Evolutionary conservation across 2,329 filamentous ascomycete species (phyloP).

Genomic region (Endocalyx cinctus): DNA sequence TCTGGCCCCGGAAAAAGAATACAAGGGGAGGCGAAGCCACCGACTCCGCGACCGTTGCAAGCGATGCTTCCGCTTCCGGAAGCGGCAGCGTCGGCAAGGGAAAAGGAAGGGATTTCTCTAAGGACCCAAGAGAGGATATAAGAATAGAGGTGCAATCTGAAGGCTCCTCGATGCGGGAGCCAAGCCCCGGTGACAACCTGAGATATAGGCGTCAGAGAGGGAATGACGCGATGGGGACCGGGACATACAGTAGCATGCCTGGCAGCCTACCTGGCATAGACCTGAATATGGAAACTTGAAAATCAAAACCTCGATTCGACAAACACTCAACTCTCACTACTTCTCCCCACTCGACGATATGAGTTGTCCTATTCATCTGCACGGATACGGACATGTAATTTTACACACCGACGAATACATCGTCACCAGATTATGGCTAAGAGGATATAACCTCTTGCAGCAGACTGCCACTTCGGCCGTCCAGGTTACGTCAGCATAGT

Average conservation of each 20-base stretch:
- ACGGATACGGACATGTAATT: too few species aligned
- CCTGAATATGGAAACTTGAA: slow-evolving; percentile 22
- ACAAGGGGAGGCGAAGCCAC: slow-evolving; percentile 62
- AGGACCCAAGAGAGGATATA: slow-evolving; percentile 47
- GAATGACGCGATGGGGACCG: slow-evolving; percentile 30
- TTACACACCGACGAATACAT: too few species aligned
- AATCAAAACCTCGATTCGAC: background rate
- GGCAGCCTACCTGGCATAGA: slow-evolving; percentile 40
- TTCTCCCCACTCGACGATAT: too few species aligned
- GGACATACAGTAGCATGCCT: slow-evolving; percentile 36
- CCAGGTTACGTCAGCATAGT: too few species aligned
- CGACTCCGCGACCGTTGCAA: slow-evolving; percentile 47
- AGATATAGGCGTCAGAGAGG: slow-evolving; percentile 35
- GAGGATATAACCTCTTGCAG: too few species aligned
- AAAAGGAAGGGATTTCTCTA: slow-evolving; percentile 49
- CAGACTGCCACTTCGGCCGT: too few species aligned
- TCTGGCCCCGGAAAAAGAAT: slow-evolving; percentile 83
- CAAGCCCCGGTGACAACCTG: slow-evolving; percentile 28
- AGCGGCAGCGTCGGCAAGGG: slow-evolving; percentile 46
- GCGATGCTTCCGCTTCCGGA: slow-evolving; percentile 33
- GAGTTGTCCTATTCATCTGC: too few species aligned
- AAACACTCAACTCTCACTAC: too few species aligned
- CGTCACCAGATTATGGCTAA: too few species aligned
- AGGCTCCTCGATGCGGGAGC: slow-evolving; percentile 16
- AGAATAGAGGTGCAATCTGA: slow-evolving; percentile 44